These are phyloP conservation scores for Daedaleopsis sinensis DNA, from an alignment of 768 basidiomycete genomes.

Conservation along the genomic window DNA sequence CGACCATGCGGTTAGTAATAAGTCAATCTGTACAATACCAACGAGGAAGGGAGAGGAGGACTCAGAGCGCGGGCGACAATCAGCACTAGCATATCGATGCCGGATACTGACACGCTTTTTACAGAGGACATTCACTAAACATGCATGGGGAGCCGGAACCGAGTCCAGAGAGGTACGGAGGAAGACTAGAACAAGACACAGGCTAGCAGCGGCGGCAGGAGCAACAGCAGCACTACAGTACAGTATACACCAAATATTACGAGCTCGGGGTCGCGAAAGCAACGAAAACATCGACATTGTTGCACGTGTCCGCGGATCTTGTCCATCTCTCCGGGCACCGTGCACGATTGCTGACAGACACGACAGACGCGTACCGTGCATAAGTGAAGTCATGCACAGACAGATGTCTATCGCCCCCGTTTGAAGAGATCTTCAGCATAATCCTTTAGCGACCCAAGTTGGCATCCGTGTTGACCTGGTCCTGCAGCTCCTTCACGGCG, in stretches of 20 bases:
- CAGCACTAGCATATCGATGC: background rate
- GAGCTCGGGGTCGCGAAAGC: slow-evolving; percentile 18
- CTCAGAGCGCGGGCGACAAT: background rate
- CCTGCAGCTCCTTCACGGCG: slow-evolving; percentile 20
- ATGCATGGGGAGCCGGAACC: background rate
- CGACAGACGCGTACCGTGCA: background rate
- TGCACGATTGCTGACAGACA: background rate
- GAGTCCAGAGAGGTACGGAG: background rate
- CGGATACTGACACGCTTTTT: background rate
- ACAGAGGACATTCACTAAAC: background rate
- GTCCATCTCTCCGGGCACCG: slow-evolving; percentile 12
- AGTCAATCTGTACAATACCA: slow-evolving; percentile 15
- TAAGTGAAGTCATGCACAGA: background rate
- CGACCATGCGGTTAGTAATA: background rate
- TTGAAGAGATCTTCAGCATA: background rate
- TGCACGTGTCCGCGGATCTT: slow-evolving; percentile 13
- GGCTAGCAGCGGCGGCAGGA: slow-evolving; percentile 1
- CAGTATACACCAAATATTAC: slow-evolving; percentile 12
- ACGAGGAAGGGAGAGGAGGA: background rate
- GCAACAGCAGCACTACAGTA: slow-evolving; percentile 13
- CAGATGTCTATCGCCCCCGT: background rate
- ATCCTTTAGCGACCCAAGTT: slow-evolving; percentile 5
- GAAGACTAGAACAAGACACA: slow-evolving; percentile 7
- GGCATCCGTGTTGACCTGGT: slow-evolving; percentile 15
- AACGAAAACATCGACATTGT: slow-evolving; percentile 22